These are phyloP conservation scores for Phyllosticta citriasiana DNA, from an alignment of 2,329 filamentous ascomycete species.

Conservation along the genomic window DNA sequence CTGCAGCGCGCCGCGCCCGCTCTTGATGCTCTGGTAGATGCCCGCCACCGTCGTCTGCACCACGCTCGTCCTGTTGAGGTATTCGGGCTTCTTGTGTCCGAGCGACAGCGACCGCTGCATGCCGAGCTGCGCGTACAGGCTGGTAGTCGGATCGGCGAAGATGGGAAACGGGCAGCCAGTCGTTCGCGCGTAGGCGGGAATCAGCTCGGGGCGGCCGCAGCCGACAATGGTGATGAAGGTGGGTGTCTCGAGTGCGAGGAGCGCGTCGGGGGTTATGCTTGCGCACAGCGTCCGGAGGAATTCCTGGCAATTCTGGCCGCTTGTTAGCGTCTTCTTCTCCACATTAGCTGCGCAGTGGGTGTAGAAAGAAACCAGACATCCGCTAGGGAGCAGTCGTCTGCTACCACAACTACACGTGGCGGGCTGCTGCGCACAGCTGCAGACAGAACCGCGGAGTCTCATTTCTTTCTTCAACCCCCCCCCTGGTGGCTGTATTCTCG, in stretches of 20 bases:
- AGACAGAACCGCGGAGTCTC: neutral
- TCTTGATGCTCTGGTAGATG: slow-evolving; percentile 51
- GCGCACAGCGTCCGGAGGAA: slow-evolving; percentile 55
- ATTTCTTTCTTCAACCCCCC: too few relatives aligned
- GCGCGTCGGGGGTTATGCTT: slow-evolving; percentile 38
- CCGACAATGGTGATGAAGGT: slow-evolving; percentile 62
- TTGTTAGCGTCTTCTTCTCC: neutral
- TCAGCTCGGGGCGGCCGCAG: slow-evolving; percentile 59
- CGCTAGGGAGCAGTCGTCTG: too few relatives aligned
- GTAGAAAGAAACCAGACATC: neutral
- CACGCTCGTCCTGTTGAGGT: slow-evolving; percentile 47
- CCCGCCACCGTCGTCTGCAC: slow-evolving; percentile 39
- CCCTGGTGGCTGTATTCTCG: neutral
- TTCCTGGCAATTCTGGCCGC: slow-evolving; percentile 60
- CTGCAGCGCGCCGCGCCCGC: slow-evolving; percentile 49
- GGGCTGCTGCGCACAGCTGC: too few relatives aligned
- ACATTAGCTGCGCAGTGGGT: too few relatives aligned
- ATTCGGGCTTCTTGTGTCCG: slow-evolving; percentile 51
- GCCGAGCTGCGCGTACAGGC: slow-evolving; percentile 56
- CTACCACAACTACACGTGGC: too few relatives aligned
- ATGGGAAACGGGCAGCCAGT: slow-evolving; percentile 63
- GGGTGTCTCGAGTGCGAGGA: slow-evolving; percentile 39
- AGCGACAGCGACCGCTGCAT: slow-evolving; percentile 56
- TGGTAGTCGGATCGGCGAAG: slow-evolving; percentile 62
- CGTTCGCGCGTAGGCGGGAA: slow-evolving; percentile 53